Evolutionary conservation across 345 rosid genomes (phyloP).

Genomic region (Ricinus communis): DNA sequence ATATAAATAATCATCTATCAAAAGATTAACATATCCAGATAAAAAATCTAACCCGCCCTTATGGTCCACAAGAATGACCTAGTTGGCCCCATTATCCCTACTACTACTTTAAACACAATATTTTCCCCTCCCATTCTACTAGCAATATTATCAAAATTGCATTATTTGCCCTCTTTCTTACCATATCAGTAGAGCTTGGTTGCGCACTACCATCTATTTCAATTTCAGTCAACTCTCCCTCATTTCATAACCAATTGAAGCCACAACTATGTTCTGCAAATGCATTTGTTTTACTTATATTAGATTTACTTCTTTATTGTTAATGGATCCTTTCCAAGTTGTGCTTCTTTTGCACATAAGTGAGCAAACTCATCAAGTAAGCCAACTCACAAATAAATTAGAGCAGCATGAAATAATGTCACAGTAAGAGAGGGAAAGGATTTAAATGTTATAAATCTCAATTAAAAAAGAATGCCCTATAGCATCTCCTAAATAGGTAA

Average conservation of each 20-base stretch:
- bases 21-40: not conserved
- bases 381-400: not conserved
- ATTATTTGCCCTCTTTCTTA: not conserved
- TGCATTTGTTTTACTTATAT: too few relatives aligned
- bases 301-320: too few relatives aligned
- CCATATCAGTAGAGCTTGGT: not conserved
- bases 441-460: not conserved
- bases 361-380: not conserved
- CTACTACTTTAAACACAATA: not conserved
- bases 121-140: not conserved
- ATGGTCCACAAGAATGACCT: too few relatives aligned
- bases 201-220: too few relatives aligned
- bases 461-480: not conserved
- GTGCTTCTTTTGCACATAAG: not conserved
- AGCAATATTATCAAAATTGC: not conserved
- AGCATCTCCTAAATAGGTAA: not conserved
- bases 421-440: not conserved
- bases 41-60: not conserved
- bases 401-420: not conserved
- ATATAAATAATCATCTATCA: not conserved
- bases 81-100: not conserved
- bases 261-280: not conserved
- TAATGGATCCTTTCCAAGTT: too few relatives aligned
- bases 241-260: constrained; percentile 3
- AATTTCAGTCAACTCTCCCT: not conserved